Evolutionary conservation across 1,139 yeast species (phyloP), one percentile per base, ranked within the genome.

Genomic region (Lodderomyces theae): DNA sequence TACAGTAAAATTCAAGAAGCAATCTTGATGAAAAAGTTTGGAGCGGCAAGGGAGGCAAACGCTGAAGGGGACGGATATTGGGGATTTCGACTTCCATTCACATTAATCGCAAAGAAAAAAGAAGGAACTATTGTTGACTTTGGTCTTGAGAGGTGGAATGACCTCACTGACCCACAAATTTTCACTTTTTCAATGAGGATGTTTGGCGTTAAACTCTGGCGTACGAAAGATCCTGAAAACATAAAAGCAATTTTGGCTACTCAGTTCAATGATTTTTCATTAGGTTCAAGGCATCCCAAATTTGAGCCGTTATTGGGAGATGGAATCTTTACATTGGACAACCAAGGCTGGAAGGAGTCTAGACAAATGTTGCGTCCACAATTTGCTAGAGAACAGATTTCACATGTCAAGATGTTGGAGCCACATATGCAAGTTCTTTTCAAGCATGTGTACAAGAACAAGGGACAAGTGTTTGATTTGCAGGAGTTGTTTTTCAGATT

Each of bases 261-360:
- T 22, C 72, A 72, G 42, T 77, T 77, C 52, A 65, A 64, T 49
- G 81, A 77, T 45, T 77, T 73, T 56, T 66, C 68, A n/a, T 66
- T 79, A 35, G 83, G 83, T 3, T 53, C 57, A 8, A 71, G 83
- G 49, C 72, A 72, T 53, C 52, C 52, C 4, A 64, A 61, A 35
- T 65, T 77, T 51, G 46, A 47, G 34, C 75, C 22, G 5, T 19
- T 19, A 19, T 19, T 19, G 8, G 22, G 22, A 19, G 22, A 19
- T 19, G 22, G 22, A 5, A 19, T 19, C 22, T 19, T 19, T 8
- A 19, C 22, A 5, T 19, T 19, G 22, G 22, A 19, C 8, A 19
- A 19, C 8, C 22, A 19, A 19, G 22, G 22, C 5, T 19, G 22
- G 22, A 19, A 19, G 8, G 22, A 19, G 5, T 19, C 22, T 5